These are phyloP conservation scores for Casuarina glauca DNA, from an alignment of 306 rosid genomes.

Conservation along the genomic window DNA sequence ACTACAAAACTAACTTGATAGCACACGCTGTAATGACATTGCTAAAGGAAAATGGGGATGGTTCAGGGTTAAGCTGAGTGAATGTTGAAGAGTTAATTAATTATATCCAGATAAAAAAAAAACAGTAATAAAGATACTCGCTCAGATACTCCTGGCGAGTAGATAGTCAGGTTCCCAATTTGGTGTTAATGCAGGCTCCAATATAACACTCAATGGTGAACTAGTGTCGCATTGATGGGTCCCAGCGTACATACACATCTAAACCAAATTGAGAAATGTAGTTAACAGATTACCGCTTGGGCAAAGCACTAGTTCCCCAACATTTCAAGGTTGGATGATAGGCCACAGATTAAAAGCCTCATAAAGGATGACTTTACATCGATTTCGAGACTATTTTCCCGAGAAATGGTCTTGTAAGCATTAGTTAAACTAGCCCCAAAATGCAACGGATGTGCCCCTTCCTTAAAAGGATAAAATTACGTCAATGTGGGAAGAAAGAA, in stretches of 20 bases:
- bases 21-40: no score
- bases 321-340: background rate
- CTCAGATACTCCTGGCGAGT: background rate
- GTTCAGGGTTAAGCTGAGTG: no score
- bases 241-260: background rate
- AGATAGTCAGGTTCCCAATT: background rate
- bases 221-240: no score
- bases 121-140: background rate
- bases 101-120: background rate
- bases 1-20: no score
- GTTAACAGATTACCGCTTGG: background rate
- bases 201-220: background rate
- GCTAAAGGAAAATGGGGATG: no score
- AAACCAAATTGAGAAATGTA: background rate
- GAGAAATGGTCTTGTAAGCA: background rate
- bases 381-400: constrained; percentile 10
- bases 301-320: background rate
- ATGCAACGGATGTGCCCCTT: constrained; percentile 22
- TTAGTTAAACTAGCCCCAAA: background rate
- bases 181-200: background rate
- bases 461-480: constrained; percentile 14
- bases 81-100: no score
- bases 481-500: background rate
- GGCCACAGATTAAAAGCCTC: background rate
- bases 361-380: background rate